Conservation (phyloP, 2,329 filamentous ascomycete species). For the Aspergillus ustus region DNA sequence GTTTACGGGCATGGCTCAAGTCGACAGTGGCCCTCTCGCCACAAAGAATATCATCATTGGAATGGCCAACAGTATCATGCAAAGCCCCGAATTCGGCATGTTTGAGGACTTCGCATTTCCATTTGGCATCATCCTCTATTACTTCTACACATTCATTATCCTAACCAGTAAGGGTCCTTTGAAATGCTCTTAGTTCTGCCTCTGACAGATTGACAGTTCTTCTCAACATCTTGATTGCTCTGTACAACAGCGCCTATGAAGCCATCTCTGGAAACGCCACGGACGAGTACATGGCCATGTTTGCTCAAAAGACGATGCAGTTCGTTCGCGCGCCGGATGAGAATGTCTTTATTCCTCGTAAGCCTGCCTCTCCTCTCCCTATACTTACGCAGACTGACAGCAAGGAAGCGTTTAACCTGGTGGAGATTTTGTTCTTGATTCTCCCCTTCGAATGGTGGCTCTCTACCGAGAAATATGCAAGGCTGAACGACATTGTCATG, state of each 20-base stretch:
- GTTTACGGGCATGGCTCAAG: constrained; percentile 87
- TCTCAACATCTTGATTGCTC: constrained; percentile 93
- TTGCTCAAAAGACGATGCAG: constrained; percentile 92
- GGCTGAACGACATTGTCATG: constrained; percentile 89
- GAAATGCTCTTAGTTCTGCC: background rate
- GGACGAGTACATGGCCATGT: constrained; percentile 93
- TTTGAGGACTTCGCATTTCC: constrained; percentile 92
- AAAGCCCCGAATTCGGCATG: constrained; percentile 83
- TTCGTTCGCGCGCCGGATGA: constrained; percentile 97
- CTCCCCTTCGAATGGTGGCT: constrained; percentile 97
- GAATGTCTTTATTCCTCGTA: constrained; percentile 91
- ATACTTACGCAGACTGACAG: background rate
- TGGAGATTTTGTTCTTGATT: constrained; percentile 81
- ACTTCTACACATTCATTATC: constrained; percentile 95
- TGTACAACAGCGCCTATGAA: constrained; percentile 96
- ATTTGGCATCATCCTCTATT: constrained; percentile 94
- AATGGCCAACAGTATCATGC: constrained; percentile 87
- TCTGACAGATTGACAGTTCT: constrained; percentile 58
- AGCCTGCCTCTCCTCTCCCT: constrained; percentile 21
- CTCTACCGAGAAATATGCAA: constrained; percentile 71
- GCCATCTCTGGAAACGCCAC: constrained; percentile 91
- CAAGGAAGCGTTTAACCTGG: constrained; percentile 74
- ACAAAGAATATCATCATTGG: constrained; percentile 54
- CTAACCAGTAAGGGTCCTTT: constrained; percentile 67
- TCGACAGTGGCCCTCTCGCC: constrained; percentile 68